These are phyloP conservation scores for Thalassiosira gravida DNA, from an alignment of 352 stramenopile genomes.

Conservation along the genomic window DNA sequence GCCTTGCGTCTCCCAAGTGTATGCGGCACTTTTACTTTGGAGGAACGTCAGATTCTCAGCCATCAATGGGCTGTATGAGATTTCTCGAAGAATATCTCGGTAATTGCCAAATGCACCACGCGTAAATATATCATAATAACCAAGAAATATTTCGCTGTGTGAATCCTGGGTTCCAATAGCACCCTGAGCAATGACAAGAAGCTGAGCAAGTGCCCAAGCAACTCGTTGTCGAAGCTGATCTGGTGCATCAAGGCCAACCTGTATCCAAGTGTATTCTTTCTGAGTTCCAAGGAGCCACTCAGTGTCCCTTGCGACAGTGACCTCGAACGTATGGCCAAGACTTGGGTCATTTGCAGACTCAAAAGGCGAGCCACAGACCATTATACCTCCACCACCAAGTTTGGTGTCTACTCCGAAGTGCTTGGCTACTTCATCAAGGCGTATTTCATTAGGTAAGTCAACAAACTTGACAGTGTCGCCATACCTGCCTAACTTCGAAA, in stretches of 20 bases:
- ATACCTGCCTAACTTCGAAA: conserved; percentile 54
- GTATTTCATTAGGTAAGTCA: conserved; percentile 67
- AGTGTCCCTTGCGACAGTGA: conserved; percentile 36
- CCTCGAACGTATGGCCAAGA: conserved; percentile 50
- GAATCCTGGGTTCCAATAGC: conserved; percentile 24
- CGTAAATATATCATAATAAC: conserved; percentile 86
- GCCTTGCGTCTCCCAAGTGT: conserved; percentile 52
- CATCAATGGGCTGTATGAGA: conserved; percentile 83
- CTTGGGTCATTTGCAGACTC: conserved; percentile 62
- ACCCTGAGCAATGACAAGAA: conserved; percentile 55
- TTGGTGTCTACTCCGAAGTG: conserved; percentile 45
- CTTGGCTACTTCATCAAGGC: conserved; percentile 54
- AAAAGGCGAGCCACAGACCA: conserved; percentile 70
- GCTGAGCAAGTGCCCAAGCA: conserved; percentile 81
- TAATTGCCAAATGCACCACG: conserved; percentile 86
- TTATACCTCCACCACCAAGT: conserved; percentile 27
- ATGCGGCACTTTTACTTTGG: conserved; percentile 63
- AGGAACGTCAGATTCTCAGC: conserved; percentile 79
- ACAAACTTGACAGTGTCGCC: conserved; percentile 59
- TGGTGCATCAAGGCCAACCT: conserved; percentile 27
- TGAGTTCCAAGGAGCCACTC: conserved; percentile 36
- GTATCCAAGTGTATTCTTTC: conserved; percentile 34
- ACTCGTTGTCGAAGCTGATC: conserved; percentile 86
- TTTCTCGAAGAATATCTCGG: conserved; percentile 78
- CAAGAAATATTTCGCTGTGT: conserved; percentile 71